These are phyloP conservation scores for Solanum rostratum DNA, from an alignment of 257 asterid species.

Conservation along the genomic window DNA sequence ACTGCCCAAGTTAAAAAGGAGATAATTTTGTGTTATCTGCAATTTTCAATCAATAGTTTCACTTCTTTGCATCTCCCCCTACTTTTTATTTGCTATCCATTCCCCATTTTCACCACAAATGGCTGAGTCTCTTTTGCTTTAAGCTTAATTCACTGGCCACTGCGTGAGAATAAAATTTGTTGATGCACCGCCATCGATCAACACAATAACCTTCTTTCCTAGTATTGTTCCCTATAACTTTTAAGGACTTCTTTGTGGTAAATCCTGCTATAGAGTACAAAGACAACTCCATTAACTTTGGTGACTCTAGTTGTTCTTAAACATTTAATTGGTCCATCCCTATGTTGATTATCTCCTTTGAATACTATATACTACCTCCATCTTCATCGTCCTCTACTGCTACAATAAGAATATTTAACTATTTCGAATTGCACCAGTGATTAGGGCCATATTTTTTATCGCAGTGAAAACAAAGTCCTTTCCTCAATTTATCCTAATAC, in stretches of 20 bases:
- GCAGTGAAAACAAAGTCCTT: neutral
- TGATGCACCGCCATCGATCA: neutral
- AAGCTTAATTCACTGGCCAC: neutral
- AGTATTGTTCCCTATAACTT: neutral
- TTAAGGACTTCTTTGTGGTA: neutral
- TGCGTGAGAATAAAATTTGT: neutral
- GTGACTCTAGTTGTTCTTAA: neutral
- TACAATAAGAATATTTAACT: neutral
- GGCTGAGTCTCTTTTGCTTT: neutral
- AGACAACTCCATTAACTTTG: neutral
- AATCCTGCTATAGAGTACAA: neutral
- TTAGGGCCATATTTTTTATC: neutral
- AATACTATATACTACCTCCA: neutral
- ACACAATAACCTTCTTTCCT: neutral
- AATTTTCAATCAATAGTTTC: neutral
- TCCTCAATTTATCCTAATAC: neutral
- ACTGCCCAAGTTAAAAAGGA: neutral
- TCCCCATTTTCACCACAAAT: neutral
- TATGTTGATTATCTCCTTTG: neutral
- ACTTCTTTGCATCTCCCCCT: neutral
- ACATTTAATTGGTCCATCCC: neutral
- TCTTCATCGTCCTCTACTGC: neutral
- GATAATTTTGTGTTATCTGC: neutral
- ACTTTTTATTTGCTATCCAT: neutral
- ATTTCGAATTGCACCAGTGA: neutral